Evolutionary conservation across 108 stramenopile genomes (phyloP).

Genomic region (Cyclotella distinguenda): DNA sequence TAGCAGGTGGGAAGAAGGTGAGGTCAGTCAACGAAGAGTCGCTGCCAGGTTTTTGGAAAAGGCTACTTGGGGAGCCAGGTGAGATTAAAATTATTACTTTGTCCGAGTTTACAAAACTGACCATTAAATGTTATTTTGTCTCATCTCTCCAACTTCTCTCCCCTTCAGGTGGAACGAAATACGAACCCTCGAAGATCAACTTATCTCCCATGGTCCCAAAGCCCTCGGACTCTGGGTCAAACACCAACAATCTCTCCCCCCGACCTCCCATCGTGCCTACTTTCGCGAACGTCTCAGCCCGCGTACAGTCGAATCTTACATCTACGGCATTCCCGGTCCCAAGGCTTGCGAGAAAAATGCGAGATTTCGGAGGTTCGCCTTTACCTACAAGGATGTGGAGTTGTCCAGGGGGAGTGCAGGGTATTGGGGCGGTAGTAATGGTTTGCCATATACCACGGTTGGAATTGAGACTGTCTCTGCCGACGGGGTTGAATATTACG

Average conservation of each 20-base stretch:
- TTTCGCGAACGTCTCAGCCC: conserved; percentile 28
- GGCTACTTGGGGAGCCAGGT: conserved; percentile 42
- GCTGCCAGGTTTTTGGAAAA: conserved; percentile 34
- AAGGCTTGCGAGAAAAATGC: conserved; percentile 26
- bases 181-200: background rate
- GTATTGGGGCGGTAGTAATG: background rate
- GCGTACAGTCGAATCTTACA: conserved; percentile 31
- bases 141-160: background rate
- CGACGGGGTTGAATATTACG: conserved; percentile 12
- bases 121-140: background rate
- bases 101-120: background rate
- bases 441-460: conserved; percentile 17
- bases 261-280: conserved; percentile 36
- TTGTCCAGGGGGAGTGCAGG: background rate
- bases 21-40: background rate
- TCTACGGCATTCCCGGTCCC: conserved; percentile 31
- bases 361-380: conserved; percentile 32
- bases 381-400: conserved; percentile 41
- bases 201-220: background rate
- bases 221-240: conserved; percentile 29
- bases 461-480: conserved; percentile 16
- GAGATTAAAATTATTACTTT: background rate
- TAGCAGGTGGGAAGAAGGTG: background rate
- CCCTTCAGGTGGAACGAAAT: conserved; percentile 17
- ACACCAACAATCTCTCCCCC: conserved; percentile 6